Conservation (phyloP, 306 rosid genomes). For the Quercus engelmannii region DNA sequence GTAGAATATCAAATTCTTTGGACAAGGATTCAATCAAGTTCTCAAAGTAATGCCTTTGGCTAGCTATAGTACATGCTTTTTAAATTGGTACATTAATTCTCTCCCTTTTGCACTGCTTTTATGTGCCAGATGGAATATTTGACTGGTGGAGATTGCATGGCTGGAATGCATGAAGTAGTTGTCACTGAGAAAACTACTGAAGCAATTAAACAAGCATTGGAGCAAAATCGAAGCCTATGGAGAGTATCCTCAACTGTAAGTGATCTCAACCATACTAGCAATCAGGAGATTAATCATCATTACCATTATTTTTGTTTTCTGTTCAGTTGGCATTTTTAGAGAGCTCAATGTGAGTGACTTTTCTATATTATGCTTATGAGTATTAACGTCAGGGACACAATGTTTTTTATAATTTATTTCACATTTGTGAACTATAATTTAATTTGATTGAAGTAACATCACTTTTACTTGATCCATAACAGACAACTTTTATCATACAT, state of each 20-base stretch:
- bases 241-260: conserved; percentile 94
- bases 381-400: background rate
- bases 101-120: background rate
- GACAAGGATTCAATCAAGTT: no score
- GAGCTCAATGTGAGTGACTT: conserved; percentile 3
- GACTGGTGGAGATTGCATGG: conserved; percentile 94
- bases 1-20: no score
- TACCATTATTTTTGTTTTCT: background rate
- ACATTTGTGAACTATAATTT: no score
- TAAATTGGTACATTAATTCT: background rate
- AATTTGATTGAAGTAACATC: no score
- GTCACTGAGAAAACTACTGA: conserved; percentile 65
- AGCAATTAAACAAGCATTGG: conserved; percentile 61
- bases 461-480: no score
- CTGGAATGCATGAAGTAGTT: conserved; percentile 96
- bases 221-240: conserved; percentile 77
- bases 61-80: background rate
- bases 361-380: conserved; percentile 18
- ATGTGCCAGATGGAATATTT: conserved; percentile 85
- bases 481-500: no score
- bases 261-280: conserved; percentile 4
- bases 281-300: background rate
- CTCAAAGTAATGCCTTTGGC: no score
- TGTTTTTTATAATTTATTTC: no score
- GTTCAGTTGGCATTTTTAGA: background rate